Evolutionary conservation across 2,329 filamentous ascomycete genomes (phyloP).

Genomic region (Xylariaceae sp.): DNA sequence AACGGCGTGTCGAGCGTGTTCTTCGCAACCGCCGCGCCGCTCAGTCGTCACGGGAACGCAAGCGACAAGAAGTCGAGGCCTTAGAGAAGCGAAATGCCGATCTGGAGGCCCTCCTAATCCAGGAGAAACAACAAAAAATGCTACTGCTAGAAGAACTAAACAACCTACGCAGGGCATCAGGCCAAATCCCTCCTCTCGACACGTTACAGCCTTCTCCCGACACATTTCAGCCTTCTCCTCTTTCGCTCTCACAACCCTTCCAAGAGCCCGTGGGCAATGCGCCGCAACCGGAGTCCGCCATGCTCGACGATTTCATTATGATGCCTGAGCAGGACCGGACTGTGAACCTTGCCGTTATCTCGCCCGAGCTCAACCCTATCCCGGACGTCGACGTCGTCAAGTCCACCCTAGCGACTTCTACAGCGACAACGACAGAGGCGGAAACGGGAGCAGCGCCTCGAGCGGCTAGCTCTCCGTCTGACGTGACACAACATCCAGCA

Average conservation of each 20-base stretch:
- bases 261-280: constrained; percentile 30
- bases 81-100: constrained; percentile 71
- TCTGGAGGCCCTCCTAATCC: constrained; percentile 57
- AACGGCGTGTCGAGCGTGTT: constrained; percentile 93
- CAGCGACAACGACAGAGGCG: constrained; percentile 14
- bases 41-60: constrained; percentile 92
- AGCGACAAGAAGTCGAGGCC: constrained; percentile 80
- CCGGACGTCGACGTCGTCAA: too few species aligned
- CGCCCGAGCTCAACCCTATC: constrained; percentile 50
- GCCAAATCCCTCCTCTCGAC: constrained; percentile 38
- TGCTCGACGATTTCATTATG: constrained; percentile 42
- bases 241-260: constrained; percentile 57
- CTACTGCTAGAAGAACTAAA: constrained; percentile 46
- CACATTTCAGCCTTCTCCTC: constrained; percentile 39
- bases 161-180: constrained; percentile 40
- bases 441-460: constrained; percentile 19
- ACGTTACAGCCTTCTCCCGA: constrained; percentile 41
- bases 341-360: constrained; percentile 57
- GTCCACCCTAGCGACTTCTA: constrained; percentile 27
- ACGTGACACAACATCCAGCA: constrained; percentile 99
- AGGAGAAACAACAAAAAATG: constrained; percentile 51
- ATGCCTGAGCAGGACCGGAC: constrained; percentile 41
- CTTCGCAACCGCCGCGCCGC: constrained; percentile 93
- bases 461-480: constrained; percentile 53
- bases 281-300: constrained; percentile 29